Base-by-base conservation (phyloP, 1,284 basidiomycete species). In the Marasmius oreades region DNA sequence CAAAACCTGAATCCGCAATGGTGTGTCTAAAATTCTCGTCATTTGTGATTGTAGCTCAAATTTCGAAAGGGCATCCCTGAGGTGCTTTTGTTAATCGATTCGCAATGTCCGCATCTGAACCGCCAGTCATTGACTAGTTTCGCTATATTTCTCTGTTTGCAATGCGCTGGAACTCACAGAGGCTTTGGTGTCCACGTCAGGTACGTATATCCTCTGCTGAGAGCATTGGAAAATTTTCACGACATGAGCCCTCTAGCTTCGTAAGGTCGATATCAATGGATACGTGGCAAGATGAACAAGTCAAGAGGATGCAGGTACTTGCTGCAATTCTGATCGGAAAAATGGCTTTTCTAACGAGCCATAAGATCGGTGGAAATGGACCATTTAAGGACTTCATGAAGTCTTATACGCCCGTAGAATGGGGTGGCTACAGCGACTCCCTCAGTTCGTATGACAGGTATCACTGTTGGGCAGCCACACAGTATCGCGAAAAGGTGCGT, bases 211-310 rank as follows among this genome's bases (percentile, higher is more conserved):
- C 0, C 11, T 46, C 47, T 37, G 59, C 31, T 45, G 16, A 48
- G 26, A 18, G 18, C 51, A 5, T 18, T 46, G 20, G 55, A 18
- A 34, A 42, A 22, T 45, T 20, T 44, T 45, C 1, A 44, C n/a
- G 20, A 24, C 43, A 34, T 47, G 57, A 52, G 18, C 33, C 57
- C 33, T 59, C 39, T 71, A 94, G 92, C 67, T 95, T 95, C 73
- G 92, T 96, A 54, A 82, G 93, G 66, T 94, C 91, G 50, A 85
- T 93, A 64, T 95, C 93, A 55, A 97, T 97, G 94, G 94, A 96
- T 73, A 90, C 93, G 65, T 97, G 94, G 94, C 90, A 92, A 58
- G 84, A 88, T 39, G 92, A 94, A 54, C 94, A 98, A 71, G 77
- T 96, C 63, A 86, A 77, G 66, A 86, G 93, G 62, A 96, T 98